Evolutionary conservation across 768 basidiomycete genomes (phyloP), one percentile per base, ranked within the genome.

Genomic region (Tricholoma sp.): DNA sequence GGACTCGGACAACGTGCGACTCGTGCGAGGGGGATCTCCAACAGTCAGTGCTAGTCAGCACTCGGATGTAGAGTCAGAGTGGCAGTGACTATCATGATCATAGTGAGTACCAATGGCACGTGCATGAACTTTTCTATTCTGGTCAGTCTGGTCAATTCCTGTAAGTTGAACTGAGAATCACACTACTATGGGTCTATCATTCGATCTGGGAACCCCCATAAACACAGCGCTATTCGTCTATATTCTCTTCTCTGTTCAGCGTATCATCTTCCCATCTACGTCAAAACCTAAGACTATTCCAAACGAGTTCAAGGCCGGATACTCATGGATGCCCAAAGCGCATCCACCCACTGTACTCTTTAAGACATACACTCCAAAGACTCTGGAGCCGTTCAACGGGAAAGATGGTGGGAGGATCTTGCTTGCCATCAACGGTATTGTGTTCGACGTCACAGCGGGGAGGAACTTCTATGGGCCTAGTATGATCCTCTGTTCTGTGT

Each of bases 391-490:
- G 0, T 93, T 85, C 69, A 77, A 81, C 62, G 85, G 90, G 24
- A 74, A 74, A 51, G 77, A 87, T 49, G 79, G 81, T 2, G 83
- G 83, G 29, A 76, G 89, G 59, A 95, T 98, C 54, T 69, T 97
- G 65, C 79, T 98, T 11, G 92, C 75, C 0, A 97, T 99, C 59
- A 83, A 86, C 55, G 82, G 91, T 27, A 85, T 77, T 32, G 95
- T 98, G 54, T 99, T 96, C 69, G 97, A 99, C 67, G 96, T 98
- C 49, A 89, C 91, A 0, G 78, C 83, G 3, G 96, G 96, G 22
- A 79, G 86, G 62, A 88, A 81, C 67, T 99, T 99, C 74, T 98
- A 98, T 70, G 96, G 96, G 0, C 96, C 96, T 19, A 86, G 96
- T 96, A 58, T 67, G 34, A 16, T 18, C 24, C 29, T 21, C 32